Conservation (phyloP, 2,329 filamentous ascomycete species). For the Cladosporium sp. region DNA sequence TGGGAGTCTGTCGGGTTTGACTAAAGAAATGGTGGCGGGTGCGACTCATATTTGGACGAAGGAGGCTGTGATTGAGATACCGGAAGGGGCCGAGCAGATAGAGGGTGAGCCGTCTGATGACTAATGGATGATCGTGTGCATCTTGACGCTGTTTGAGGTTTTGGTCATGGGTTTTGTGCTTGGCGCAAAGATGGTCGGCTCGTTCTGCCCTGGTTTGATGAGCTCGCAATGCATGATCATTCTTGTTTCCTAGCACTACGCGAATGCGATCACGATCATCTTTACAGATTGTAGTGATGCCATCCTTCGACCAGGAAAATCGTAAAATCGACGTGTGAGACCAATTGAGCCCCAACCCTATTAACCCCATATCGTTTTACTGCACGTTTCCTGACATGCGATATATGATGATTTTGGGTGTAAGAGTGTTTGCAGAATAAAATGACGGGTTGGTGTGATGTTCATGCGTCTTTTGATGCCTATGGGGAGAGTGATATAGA, state of each 20-base stretch:
- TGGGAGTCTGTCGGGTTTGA: constrained; percentile 5
- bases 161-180: not conserved
- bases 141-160: not conserved
- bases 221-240: not conserved
- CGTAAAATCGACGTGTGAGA: not conserved
- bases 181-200: not conserved
- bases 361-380: not conserved
- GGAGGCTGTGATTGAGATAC: constrained; percentile 20
- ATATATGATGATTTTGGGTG: not conserved
- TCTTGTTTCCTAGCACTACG: not conserved
- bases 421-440: not conserved
- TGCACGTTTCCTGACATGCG: not conserved
- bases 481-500: not conserved
- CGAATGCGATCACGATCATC: not conserved
- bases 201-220: not conserved
- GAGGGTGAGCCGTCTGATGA: constrained; percentile 21
- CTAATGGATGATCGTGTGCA: not conserved
- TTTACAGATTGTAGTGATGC: too few relatives aligned
- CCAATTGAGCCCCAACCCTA: not conserved
- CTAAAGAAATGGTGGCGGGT: constrained; percentile 16
- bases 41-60: constrained; percentile 21
- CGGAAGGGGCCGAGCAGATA: not conserved
- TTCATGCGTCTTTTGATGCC: not conserved
- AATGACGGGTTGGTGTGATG: rapidly evolving
- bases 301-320: not conserved